A percentile compares a stretch with the other conserved stretches of the same genome.
Conservation (phyloP, 2,329 filamentous ascomycete species). For the Fusarium scirpi region DNA sequence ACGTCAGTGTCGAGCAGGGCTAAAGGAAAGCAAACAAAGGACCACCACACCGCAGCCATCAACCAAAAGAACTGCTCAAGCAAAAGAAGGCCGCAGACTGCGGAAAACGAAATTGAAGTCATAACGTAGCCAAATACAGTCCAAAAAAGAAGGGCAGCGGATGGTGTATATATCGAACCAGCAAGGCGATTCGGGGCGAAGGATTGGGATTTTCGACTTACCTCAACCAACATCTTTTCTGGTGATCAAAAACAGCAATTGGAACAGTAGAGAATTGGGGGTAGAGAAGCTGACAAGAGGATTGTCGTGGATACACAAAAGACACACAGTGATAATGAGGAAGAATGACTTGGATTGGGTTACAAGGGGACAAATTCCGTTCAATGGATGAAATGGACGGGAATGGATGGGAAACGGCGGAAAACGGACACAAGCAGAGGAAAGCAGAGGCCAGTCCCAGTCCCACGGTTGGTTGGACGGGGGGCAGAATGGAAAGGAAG, state of each 20-base stretch:
- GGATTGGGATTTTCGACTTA: slow-evolving; percentile 45
- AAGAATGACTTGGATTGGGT: slow-evolving; percentile 26
- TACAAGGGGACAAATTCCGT: slow-evolving; percentile 41
- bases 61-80: neutral
- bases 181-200: slow-evolving; percentile 19
- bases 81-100: slow-evolving; percentile 1
- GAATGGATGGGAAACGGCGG: slow-evolving; percentile 29
- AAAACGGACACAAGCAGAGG: slow-evolving; percentile 21
- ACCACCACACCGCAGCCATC: slow-evolving; percentile 16
- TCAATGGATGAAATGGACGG: slow-evolving; percentile 34
- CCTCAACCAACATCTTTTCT: slow-evolving; percentile 53
- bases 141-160: slow-evolving; percentile 16
- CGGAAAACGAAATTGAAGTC: neutral
- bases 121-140: slow-evolving; percentile 10
- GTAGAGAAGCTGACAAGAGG: slow-evolving; percentile 29
- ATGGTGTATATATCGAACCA: slow-evolving; percentile 14
- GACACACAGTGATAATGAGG: slow-evolving; percentile 11
- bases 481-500: slow-evolving; percentile 4
- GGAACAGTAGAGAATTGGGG: slow-evolving; percentile 14
- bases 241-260: slow-evolving; percentile 22
- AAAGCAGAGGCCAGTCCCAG: slow-evolving; percentile 15
- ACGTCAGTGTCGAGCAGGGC: slow-evolving; percentile 24
- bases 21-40: neutral
- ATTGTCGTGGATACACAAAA: slow-evolving; percentile 24
- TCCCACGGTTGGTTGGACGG: slow-evolving; percentile 24